Evolutionary conservation across 2,329 filamentous ascomycete species (phyloP).

Genomic region (Colletotrichum destructivum): DNA sequence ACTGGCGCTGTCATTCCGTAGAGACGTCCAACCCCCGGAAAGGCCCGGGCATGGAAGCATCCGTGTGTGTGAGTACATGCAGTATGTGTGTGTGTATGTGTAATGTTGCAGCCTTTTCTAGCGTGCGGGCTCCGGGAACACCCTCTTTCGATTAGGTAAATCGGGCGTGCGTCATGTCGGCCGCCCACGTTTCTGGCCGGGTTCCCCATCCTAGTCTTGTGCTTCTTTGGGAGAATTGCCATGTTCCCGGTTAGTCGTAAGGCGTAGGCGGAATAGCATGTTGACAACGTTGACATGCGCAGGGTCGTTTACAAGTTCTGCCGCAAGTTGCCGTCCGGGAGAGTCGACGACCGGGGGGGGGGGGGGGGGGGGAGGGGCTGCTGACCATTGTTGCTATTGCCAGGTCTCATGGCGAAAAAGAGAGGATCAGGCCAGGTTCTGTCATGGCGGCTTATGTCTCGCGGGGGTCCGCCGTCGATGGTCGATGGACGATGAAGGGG

Average conservation of each 20-base stretch:
- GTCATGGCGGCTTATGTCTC: conserved; percentile 3
- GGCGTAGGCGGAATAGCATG: neutral
- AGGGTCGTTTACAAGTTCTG: neutral
- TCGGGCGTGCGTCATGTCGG: neutral
- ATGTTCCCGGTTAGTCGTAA: neutral
- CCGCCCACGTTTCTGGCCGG: neutral
- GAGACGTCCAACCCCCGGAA: conserved; percentile 6
- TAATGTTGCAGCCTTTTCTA: neutral
- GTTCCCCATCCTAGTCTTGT: neutral
- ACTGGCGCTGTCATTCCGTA: neutral
- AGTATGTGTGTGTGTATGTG: too few species aligned
- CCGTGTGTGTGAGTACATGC: neutral
- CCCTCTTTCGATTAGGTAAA: conserved; percentile 8
- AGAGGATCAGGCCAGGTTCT: conserved; percentile 17
- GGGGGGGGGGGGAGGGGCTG: neutral
- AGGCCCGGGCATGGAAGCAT: neutral
- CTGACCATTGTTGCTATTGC: neutral
- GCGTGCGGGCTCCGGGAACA: conserved; percentile 1
- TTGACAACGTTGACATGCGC: neutral
- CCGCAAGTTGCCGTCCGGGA: neutral
- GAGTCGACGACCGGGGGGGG: neutral
- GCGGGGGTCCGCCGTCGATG: neutral
- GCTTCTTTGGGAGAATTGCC: neutral
- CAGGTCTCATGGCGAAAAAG: neutral
- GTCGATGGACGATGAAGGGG: too few species aligned